Conservation (phyloP, 192 early-diverging fungal genomes). For the Coemansia sp. region DNA sequence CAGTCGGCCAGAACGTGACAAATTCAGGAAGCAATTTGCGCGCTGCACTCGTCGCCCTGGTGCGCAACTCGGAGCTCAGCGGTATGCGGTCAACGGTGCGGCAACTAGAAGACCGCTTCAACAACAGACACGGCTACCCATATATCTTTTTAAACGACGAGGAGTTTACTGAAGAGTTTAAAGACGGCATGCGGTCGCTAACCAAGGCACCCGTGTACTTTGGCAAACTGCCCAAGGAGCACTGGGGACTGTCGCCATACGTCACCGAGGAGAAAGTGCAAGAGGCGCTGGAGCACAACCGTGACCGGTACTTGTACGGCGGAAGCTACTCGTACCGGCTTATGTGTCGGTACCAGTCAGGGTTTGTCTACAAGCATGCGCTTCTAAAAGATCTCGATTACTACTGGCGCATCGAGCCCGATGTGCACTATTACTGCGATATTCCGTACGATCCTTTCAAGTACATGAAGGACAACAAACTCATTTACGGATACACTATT, state of each 20-base stretch:
- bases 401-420: constrained; percentile 77
- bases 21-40: constrained; percentile 25
- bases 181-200: constrained; percentile 42
- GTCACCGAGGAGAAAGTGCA: constrained; percentile 40
- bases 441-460: constrained; percentile 71
- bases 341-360: constrained; percentile 72
- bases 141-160: constrained; percentile 79
- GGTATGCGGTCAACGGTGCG: constrained; percentile 58
- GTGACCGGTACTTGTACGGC: constrained; percentile 64
- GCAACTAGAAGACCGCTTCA: constrained; percentile 71
- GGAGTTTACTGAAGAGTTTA: constrained; percentile 70
- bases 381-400: constrained; percentile 62
- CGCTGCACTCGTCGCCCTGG: constrained; percentile 61
- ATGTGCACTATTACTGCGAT: constrained; percentile 70
- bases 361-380: constrained; percentile 64
- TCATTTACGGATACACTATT: constrained; percentile 71
- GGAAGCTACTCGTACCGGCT: constrained; percentile 66
- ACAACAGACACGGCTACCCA: constrained; percentile 67
- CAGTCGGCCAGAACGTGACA: neutral
- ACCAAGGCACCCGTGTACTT: constrained; percentile 45
- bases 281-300: constrained; percentile 38
- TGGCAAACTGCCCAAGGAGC: constrained; percentile 28
- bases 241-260: constrained; percentile 47
- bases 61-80: constrained; percentile 68
- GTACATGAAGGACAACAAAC: constrained; percentile 65